Conservation (phyloP, 495 filamentous ascomycete genomes). For the Tuber aestivum region DNA sequence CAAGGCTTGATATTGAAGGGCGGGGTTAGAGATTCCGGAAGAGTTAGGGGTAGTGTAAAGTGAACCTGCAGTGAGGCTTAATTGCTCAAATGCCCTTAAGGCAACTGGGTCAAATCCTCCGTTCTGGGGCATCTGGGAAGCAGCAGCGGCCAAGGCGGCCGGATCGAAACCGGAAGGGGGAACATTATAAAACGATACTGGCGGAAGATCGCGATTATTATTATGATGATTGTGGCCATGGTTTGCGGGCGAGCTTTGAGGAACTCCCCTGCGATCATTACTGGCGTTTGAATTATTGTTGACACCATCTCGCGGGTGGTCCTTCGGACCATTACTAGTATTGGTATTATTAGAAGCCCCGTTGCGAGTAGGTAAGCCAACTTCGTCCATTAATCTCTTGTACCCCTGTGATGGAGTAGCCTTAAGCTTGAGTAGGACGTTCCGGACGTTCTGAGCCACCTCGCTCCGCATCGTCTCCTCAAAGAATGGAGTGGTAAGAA, state of each 20-base stretch:
- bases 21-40: slow-evolving; percentile 31
- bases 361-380: slow-evolving; percentile 65
- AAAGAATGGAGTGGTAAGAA: slow-evolving; percentile 94
- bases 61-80: slow-evolving; percentile 29
- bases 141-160: slow-evolving; percentile 21
- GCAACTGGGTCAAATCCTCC: slow-evolving; percentile 33
- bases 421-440: slow-evolving; percentile 82
- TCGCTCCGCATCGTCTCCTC: slow-evolving; percentile 83
- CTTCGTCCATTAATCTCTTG: slow-evolving; percentile 97
- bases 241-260: slow-evolving; percentile 27
- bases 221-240: slow-evolving; percentile 32
- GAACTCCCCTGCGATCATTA: slow-evolving; percentile 22
- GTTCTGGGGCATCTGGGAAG: slow-evolving; percentile 29
- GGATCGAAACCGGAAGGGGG: slow-evolving; percentile 34
- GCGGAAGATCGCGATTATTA: slow-evolving; percentile 24
- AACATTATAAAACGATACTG: slow-evolving; percentile 26
- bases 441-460: slow-evolving; percentile 84
- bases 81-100: slow-evolving; percentile 39
- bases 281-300: slow-evolving; percentile 30
- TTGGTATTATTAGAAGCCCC: slow-evolving; percentile 32
- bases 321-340: slow-evolving; percentile 29
- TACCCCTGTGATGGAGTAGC: slow-evolving; percentile 92
- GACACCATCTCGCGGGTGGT: slow-evolving; percentile 22
- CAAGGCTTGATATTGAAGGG: slow-evolving; percentile 41
- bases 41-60: slow-evolving; percentile 27